A percentile compares a stretch with the other conserved stretches of the same genome.
Conservation (phyloP, 2,329 filamentous ascomycete species). For the Ramularia endophylla region DNA sequence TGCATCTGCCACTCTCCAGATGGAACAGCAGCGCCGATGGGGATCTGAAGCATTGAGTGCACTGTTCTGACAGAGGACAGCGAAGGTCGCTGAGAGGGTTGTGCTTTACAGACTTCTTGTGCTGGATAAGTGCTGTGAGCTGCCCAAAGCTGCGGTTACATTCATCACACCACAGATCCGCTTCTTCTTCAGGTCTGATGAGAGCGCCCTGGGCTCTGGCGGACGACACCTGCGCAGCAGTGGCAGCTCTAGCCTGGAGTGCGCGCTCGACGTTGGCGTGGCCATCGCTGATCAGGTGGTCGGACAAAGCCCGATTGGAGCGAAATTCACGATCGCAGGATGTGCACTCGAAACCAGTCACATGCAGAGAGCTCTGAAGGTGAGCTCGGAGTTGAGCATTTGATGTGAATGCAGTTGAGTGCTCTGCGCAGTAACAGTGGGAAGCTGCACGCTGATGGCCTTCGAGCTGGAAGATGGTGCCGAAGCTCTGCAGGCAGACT, state of each 20-base stretch:
- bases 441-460: constrained; percentile 6
- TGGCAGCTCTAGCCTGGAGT: background rate
- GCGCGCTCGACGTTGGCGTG: constrained; percentile 5
- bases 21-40: constrained; percentile 14
- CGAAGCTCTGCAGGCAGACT: constrained; percentile 10
- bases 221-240: background rate
- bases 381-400: constrained; percentile 3
- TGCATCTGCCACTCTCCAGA: constrained; percentile 14
- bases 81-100: constrained; percentile 9
- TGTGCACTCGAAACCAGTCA: constrained; percentile 8
- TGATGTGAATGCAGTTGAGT: constrained; percentile 3
- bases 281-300: constrained; percentile 7
- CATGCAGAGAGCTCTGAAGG: constrained; percentile 3
- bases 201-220: too few species aligned
- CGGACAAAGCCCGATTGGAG: constrained; percentile 7
- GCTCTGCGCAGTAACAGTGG: constrained; percentile 15
- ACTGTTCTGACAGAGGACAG: constrained; percentile 11
- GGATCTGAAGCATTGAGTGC: constrained; percentile 8
- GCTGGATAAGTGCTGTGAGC: constrained; percentile 5
- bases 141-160: constrained; percentile 10
- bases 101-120: constrained; percentile 17
- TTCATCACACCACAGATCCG: constrained; percentile 10
- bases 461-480: background rate
- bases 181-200: constrained; percentile 5
- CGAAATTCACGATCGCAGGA: constrained; percentile 8